Conservation (phyloP, 1,284 basidiomycete genomes). For the Rhodotorula sp. region DNA sequence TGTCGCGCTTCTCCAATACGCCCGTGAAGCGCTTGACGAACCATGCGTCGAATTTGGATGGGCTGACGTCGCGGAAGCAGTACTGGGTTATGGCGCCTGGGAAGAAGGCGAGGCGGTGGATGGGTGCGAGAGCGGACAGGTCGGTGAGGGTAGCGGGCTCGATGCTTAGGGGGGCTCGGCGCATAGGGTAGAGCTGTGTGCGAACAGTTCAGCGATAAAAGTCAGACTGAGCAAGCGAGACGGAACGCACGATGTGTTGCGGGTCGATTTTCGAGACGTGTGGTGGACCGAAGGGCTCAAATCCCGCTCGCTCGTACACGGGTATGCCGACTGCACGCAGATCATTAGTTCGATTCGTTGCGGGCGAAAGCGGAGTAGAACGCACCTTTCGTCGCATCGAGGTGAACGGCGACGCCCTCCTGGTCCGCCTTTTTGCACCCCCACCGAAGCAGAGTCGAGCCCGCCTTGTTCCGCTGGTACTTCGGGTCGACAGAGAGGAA, state of each 20-base stretch:
- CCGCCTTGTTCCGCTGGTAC: slow-evolving; percentile 9
- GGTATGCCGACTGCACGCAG: not conserved
- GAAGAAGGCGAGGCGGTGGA: slow-evolving; percentile 3
- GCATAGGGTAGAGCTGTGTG: not conserved
- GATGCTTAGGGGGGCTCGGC: not conserved
- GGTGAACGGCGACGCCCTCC: not conserved
- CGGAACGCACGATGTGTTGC: not conserved
- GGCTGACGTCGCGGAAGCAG: not conserved
- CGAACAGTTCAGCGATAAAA: not conserved
- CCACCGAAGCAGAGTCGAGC: slow-evolving; percentile 9
- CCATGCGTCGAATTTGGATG: not conserved
- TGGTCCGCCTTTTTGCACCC: slow-evolving; percentile 15
- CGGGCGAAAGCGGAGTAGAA: not conserved
- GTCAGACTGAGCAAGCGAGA: not conserved
- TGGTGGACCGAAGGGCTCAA: not conserved
- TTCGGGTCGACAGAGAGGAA: slow-evolving; percentile 14
- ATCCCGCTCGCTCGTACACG: not conserved
- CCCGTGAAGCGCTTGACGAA: not conserved
- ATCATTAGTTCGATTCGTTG: not conserved
- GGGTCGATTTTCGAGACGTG: not conserved
- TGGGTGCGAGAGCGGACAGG: not conserved
- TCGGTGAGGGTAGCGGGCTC: not conserved
- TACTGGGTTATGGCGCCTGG: not conserved
- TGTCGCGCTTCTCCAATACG: not conserved
- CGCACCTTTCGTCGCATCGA: slow-evolving; percentile 8